These are phyloP conservation scores for Fomitopsis pulvina DNA, from an alignment of 768 basidiomycete genomes.

Conservation along the genomic window DNA sequence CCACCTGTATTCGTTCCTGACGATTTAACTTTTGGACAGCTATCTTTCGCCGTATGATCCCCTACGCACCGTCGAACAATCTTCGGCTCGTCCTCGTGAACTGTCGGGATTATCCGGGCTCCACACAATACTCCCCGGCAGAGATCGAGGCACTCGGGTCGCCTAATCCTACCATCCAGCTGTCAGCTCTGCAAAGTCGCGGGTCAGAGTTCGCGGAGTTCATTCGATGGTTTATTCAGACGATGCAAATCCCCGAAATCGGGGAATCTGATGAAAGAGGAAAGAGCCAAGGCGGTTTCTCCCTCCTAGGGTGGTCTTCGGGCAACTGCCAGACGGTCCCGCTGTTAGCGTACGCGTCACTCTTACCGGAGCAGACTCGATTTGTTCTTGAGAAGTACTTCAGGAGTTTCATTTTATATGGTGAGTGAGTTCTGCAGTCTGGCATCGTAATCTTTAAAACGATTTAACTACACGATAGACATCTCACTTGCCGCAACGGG, in stretches of 20 bases:
- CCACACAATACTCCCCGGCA: slow-evolving; percentile 14
- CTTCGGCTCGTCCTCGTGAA: slow-evolving; percentile 21
- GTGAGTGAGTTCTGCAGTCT: slow-evolving; percentile 4
- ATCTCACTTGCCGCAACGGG: not conserved
- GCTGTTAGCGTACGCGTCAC: slow-evolving; percentile 10
- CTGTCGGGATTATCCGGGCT: slow-evolving; percentile 23
- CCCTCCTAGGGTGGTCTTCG: slow-evolving; percentile 12
- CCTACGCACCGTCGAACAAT: slow-evolving; percentile 12
- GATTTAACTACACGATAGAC: too few species aligned
- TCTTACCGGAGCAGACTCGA: slow-evolving; percentile 7
- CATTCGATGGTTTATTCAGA: slow-evolving; percentile 15
- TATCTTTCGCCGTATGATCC: slow-evolving; percentile 12
- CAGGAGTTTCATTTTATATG: slow-evolving; percentile 13
- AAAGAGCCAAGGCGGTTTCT: not conserved
- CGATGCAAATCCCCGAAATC: slow-evolving; percentile 7
- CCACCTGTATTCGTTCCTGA: not conserved
- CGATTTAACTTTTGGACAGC: slow-evolving; percentile 5
- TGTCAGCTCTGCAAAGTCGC: not conserved
- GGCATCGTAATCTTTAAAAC: too few species aligned
- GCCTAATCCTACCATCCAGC: not conserved
- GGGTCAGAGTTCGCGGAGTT: slow-evolving; percentile 13
- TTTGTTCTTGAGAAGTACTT: slow-evolving; percentile 7
- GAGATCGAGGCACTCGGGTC: slow-evolving; percentile 7
- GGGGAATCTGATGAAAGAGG: not conserved
- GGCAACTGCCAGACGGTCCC: slow-evolving; percentile 9